Evolutionary conservation across 2,329 filamentous ascomycete genomes (phyloP), one percentile per base, ranked within the genome.

Genomic region (Ambrosiella beaveri): DNA sequence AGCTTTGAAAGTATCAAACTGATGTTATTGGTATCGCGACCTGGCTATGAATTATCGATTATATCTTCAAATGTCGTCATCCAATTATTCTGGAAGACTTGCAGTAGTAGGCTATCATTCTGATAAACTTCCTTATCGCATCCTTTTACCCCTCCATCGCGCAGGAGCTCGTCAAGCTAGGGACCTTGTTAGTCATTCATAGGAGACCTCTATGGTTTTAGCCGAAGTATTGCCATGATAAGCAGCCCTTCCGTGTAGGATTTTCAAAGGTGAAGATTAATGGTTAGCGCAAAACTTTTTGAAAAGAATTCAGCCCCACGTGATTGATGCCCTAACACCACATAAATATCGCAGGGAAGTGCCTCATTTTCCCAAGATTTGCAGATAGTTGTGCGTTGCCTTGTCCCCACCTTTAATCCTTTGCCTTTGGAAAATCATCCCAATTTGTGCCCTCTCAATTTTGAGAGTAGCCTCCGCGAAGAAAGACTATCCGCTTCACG

Each of bases 401-500:
- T 54, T 59, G 51, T 59, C 58, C 54, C 55, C 58, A 59, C 47
- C 50, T 55, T 58, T 51, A 52, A 49, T 55, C 58, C 54, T 50
- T 53, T 44, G 44, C 44, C 44, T 58, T 45, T 40, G 39, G 47
- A 56, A 55, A 59, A 53, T 57, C 45, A 55, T 47, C 49, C 54
- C 53, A 49, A 51, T 57, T 55, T 60, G 59, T 60, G 59, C 56
- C 59, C 59, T 54, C 39, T n/a, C 56, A 60, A 60, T 55, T 60
- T 50, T 50, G 51, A 57, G 37, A 52, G 59, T 57, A 53, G 52
- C 52, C 37, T 54, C 56, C 51, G 59, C 56, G 59, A 60, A 60
- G 58, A 52, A 60, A 60, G 56, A 55, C 59, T 60, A 60, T 57
- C 56, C 40, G 56, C 54, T 57, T 60, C 54, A 60, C 59, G 59